Evolutionary conservation across 805 yeast species (phyloP), one percentile per base, ranked within the genome.

Genomic region (Candida hungchunana): DNA sequence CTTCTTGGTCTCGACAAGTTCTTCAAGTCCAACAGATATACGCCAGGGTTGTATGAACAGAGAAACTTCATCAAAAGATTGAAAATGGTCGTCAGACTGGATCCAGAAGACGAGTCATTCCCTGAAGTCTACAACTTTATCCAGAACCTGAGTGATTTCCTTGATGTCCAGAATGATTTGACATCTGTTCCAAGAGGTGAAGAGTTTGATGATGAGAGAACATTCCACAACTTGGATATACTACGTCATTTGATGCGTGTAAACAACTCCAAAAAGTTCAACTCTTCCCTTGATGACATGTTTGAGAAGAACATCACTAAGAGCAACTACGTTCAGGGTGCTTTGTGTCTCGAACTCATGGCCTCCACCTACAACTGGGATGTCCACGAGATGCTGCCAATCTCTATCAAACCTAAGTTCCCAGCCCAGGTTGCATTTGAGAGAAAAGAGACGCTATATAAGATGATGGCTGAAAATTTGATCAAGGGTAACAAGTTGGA

Each of bases 201-300:
- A 27, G 95, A 86, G 51, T 88, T 82, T 58, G 90, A 83, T 50
- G 90, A 84, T 56, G 96, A 87, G 58, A 69, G 95, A 51, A 79
- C 88, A 5, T 82, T 83, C 72, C 83, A 82, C 55, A 76, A 77
- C 41, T 67, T 87, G 53, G 82, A 80, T 50, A 79, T 86, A 50
- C 75, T 84, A 43, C 79, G 87, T 27, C 85, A 76, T 60, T 67
- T 87, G 58, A 73, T 81, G 68, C 77, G 82, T 46, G 87, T 85
- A 27, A 77, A 80, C 53, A 77, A 78, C 48, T 90, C 93, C 0
- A 93, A 84, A 56, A 66, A 82, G 39, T 80, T 86, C 59, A 82
- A 82, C 56, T 73, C 83, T n/a, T 82, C 84, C 55, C 75, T 87
- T 44, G 75, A 79, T 59, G 82, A 78, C 38, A 72, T 87, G 73